Evolutionary conservation across 108 stramenopile species (phyloP), one percentile per base, ranked within the genome.

Genomic region (Nitzschia putrida): DNA sequence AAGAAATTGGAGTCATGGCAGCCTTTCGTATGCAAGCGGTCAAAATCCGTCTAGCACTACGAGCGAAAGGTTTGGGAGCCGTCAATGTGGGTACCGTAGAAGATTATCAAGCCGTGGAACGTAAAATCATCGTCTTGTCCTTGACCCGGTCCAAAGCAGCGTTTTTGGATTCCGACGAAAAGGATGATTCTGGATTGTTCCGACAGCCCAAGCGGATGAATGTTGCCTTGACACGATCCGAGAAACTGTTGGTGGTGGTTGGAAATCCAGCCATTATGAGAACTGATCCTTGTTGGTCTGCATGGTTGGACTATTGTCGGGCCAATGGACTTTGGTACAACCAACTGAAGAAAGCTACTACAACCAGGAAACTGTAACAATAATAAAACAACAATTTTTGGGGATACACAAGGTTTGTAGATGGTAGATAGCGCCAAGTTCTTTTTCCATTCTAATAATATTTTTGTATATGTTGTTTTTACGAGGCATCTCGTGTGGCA

Each of bases 21-120:
- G 85, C 89, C 13, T 91, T 85, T 66, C 83, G 89, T 25, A 87
- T 81, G 7, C 89, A 91, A 70, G 89, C 87, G 25, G 80, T 79
- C 10, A 42, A 76, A 24, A 86, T 91, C 42, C 81, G 89, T 57
- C 67, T 64, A 10, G 53, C 67, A 10, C 80, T 88, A 23, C 83
- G 89, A 41, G 51, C 69, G 0, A 50, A 37, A 57, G 41, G 63
- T 53, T 73, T 80, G 53, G 69, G 74, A 20, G 76, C 71, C 47
- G 85, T 91, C 25, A 75, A 84, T 76, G 89, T 90, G 22, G 89
- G 89, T 13, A 87, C 82, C 12, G 80, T 86, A 16, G 86, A 90
- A 57, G 86, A 90, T 74, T 90, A 80, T 61, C 89, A 91, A 61
- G 87, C 85, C 3, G 87, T 88, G 34, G 89, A 91, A 76, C 79